Conservation (phyloP, 1,284 basidiomycete species). For the Laetiporus sulphureus region DNA sequence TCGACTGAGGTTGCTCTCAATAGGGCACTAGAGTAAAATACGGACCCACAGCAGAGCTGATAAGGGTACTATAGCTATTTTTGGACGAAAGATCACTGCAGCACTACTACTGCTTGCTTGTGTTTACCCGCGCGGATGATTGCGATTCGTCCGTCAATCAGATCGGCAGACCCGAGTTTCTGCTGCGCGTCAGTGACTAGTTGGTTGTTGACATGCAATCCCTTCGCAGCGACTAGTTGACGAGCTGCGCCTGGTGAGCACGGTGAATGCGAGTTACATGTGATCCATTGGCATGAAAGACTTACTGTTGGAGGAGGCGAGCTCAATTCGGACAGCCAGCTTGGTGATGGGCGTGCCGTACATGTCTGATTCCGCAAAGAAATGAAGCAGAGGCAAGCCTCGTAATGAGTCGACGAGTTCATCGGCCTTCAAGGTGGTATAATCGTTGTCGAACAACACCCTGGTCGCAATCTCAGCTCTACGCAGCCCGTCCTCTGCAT, state of each 20-base stretch:
- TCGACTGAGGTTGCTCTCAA: conserved; percentile 59
- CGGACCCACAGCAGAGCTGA: too few relatives aligned
- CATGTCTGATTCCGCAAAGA: conserved; percentile 36
- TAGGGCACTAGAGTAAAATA: too few relatives aligned
- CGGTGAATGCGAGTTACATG: not conserved
- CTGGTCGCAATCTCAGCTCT: conserved; percentile 55
- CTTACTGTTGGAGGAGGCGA: conserved; percentile 52
- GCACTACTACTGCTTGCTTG: conserved; percentile 57
- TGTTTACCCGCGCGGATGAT: conserved; percentile 76
- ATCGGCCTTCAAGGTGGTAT: conserved; percentile 35
- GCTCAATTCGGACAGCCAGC: conserved; percentile 44
- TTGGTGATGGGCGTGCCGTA: conserved; percentile 46
- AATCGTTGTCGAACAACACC: conserved; percentile 53
- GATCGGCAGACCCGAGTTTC: conserved; percentile 38
- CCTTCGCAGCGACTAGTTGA: conserved; percentile 42
- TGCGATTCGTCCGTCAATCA: conserved; percentile 60
- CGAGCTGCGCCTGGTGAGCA: conserved; percentile 42
- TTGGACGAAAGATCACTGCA: conserved; percentile 5
- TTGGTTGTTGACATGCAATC: conserved; percentile 48
- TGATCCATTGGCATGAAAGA: conserved; percentile 6
- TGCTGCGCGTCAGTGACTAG: conserved; percentile 36
- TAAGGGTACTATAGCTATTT: not conserved
- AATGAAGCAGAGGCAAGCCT: conserved; percentile 51
- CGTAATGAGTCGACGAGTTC: conserved; percentile 51
- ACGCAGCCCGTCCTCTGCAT: conserved; percentile 31